These are phyloP conservation scores for Persicaria tinctoria DNA, from an alignment of 148 eudicot species.

Conservation along the genomic window DNA sequence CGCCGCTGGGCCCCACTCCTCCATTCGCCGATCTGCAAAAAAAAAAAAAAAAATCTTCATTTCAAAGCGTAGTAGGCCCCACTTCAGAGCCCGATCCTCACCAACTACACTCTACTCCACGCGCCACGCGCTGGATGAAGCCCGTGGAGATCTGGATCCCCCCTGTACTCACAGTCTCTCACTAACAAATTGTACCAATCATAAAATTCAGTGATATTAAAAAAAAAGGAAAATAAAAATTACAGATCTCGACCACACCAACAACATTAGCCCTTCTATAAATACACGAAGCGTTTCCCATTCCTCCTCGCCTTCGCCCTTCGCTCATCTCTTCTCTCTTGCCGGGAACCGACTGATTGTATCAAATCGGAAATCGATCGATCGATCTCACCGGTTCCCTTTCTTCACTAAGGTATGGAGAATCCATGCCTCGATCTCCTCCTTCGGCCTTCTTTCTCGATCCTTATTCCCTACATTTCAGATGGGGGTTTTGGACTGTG, in stretches of 20 bases:
- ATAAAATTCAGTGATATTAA: conserved; percentile 1
- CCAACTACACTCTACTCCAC: not conserved
- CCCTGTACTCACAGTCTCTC: no score
- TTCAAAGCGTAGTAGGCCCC: conserved; percentile 3
- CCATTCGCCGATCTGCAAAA: conserved; percentile 1
- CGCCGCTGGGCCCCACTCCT: not conserved
- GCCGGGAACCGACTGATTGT: conserved; percentile 7
- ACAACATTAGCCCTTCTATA: not conserved
- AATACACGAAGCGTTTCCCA: not conserved
- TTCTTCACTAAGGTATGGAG: conserved; percentile 4
- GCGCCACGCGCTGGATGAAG: conserved; percentile 5
- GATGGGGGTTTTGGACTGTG: not conserved
- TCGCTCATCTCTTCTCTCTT: not conserved
- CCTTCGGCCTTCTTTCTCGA: not conserved
- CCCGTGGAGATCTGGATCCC: conserved; percentile 1
- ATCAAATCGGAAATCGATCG: no score
- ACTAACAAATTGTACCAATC: not conserved
- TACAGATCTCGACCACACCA: not conserved
- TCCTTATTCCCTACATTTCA: conserved; percentile 3
- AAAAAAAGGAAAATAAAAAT: not conserved
- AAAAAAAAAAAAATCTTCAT: not conserved
- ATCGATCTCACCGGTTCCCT: not conserved
- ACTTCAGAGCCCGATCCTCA: not conserved
- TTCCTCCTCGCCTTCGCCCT: conserved; percentile 13
- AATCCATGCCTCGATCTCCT: not conserved